A percentile compares a stretch with the other conserved stretches of the same genome.
Evolutionary conservation across 1,284 basidiomycete species (phyloP).

Genomic region (Cryptococcus sp.): DNA sequence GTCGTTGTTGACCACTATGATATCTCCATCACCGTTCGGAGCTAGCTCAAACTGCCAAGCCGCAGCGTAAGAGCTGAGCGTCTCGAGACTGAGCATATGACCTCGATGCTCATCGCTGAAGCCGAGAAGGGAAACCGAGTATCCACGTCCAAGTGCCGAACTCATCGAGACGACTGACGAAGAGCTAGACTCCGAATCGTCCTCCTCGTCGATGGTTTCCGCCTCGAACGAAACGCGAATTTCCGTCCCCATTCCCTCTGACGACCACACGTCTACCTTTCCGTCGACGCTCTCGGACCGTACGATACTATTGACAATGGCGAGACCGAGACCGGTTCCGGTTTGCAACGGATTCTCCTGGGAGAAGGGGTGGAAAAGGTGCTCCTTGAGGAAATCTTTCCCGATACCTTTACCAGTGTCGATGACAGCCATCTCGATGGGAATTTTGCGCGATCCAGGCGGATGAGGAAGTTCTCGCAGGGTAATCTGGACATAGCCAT

Average conservation of each 20-base stretch:
- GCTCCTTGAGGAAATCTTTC: conserved; percentile 83
- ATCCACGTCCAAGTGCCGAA: conserved; percentile 42
- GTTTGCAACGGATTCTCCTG: conserved; percentile 66
- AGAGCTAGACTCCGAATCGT: conserved; percentile 21
- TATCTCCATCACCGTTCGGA: conserved; percentile 56
- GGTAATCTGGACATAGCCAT: conserved; percentile 81
- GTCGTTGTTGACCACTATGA: conserved; percentile 80
- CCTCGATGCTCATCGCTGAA: conserved; percentile 67
- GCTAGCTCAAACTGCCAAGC: conserved; percentile 72
- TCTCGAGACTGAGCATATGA: conserved; percentile 59
- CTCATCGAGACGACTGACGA: conserved; percentile 8
- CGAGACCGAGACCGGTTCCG: conserved; percentile 91
- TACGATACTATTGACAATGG: conserved; percentile 84
- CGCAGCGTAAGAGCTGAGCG: conserved; percentile 62
- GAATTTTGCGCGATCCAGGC: conserved; percentile 58
- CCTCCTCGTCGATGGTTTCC: conserved; percentile 51
- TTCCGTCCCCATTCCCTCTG: conserved; percentile 86
- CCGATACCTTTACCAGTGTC: conserved; percentile 93
- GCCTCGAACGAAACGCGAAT: conserved; percentile 82
- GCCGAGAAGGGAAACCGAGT: conserved; percentile 63
- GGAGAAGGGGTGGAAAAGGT: conserved; percentile 94
- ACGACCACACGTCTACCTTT: conserved; percentile 54
- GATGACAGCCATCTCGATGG: conserved; percentile 75
- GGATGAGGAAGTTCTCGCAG: conserved; percentile 64
- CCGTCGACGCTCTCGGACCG: conserved; percentile 79